phyloP scores from a whole-genome alignment of 192 early-diverging fungal genomes.

The Coemansia nantahalensis region DNA sequence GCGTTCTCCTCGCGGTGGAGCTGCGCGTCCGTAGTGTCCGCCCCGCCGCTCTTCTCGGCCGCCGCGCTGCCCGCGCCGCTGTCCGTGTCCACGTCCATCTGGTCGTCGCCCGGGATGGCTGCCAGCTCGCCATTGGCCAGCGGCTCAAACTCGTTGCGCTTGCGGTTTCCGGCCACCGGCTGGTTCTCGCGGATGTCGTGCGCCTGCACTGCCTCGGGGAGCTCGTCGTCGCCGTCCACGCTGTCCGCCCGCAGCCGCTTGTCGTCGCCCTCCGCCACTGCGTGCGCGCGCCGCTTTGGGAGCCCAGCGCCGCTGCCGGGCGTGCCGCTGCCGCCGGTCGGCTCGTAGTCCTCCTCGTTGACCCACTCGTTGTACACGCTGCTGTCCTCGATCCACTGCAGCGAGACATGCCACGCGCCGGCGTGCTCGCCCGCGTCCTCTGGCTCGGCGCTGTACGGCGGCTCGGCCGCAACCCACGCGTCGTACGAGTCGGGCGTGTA shows the following conservation, averaged over 20 bases:
- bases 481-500: conserved; percentile 82
- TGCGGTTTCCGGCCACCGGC: conserved; percentile 6
- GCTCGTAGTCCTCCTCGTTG: conserved; percentile 87
- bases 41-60: conserved; percentile 9
- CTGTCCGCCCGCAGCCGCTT: conserved; percentile 29
- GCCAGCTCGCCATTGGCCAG: conserved; percentile 36
- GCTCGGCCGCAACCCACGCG: conserved; percentile 63
- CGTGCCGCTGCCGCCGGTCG: conserved; percentile 8
- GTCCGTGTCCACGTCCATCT: conserved; percentile 35
- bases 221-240: conserved; percentile 7
- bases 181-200: conserved; percentile 19
- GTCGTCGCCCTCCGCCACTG: conserved; percentile 29
- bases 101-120: conserved; percentile 14
- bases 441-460: conserved; percentile 59
- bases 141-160: conserved; percentile 42
- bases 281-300: conserved; percentile 41
- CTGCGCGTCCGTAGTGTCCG: conserved; percentile 21
- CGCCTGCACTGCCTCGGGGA: conserved; percentile 18
- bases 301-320: conserved; percentile 27
- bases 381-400: conserved; percentile 76
- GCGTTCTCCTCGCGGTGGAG: conserved; percentile 64
- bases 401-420: conserved; percentile 68
- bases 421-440: conserved; percentile 61
- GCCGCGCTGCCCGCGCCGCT: conserved; percentile 40
- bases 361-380: conserved; percentile 74